A percentile compares a stretch with the other conserved stretches of the same genome.
Conservation (phyloP, 2,329 filamentous ascomycete species). For the Alternaria sp. region DNA sequence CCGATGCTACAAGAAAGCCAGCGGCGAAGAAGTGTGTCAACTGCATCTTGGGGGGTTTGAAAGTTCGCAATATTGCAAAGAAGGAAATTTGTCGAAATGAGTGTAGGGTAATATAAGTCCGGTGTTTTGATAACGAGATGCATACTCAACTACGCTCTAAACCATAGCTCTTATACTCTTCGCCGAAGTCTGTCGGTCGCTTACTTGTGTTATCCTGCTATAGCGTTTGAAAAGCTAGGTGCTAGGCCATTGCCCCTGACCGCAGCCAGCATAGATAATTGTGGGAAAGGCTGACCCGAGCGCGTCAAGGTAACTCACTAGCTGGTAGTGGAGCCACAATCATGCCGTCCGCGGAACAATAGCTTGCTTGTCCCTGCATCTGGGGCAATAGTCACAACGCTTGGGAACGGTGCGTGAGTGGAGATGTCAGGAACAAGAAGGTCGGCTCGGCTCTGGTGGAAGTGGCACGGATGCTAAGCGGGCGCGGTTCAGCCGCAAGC, state of each 20-base stretch:
- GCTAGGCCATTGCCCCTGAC: neutral
- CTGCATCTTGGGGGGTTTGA: neutral
- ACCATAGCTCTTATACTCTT: constrained; percentile 3
- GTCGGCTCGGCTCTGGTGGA: neutral
- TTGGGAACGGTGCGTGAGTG: neutral
- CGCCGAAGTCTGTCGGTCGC: neutral
- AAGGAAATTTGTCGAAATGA: neutral
- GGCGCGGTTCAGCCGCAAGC: neutral
- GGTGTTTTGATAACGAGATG: constrained; percentile 1
- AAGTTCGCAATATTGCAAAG: neutral
- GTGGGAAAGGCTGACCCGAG: neutral
- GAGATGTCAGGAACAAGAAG: constrained; percentile 1
- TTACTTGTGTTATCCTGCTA: neutral
- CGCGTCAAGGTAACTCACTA: neutral
- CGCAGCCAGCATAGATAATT: neutral
- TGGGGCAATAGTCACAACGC: neutral
- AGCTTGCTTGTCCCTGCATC: neutral
- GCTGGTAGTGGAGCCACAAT: neutral
- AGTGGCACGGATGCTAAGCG: constrained; percentile 2
- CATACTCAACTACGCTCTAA: neutral
- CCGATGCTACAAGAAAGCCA: neutral
- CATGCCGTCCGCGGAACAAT: neutral
- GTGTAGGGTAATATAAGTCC: neutral
- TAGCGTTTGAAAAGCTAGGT: neutral
- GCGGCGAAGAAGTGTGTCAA: neutral